Evolutionary conservation across 768 basidiomycete genomes (phyloP), one percentile per base, ranked within the genome.

Genomic region (Hemileccinum impolitum): DNA sequence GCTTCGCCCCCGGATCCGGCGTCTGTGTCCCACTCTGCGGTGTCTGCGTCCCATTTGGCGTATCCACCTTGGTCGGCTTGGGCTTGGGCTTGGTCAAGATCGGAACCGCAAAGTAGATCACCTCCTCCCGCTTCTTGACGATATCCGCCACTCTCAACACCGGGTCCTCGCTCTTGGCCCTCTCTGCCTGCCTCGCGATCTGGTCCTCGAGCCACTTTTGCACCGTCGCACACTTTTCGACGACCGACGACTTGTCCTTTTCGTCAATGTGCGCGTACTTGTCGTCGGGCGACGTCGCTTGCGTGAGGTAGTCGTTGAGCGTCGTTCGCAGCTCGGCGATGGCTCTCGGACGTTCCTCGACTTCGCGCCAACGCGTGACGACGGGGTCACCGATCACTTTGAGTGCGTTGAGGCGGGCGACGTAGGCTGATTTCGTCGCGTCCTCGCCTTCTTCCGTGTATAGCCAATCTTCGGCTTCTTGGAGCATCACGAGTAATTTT

Each of bases 171-270:
- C 90, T 87, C 84, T 96, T 95, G 66, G 87, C 72, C 47, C 85
- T 76, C 77, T 98, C 95, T 8, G 80, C 76, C 77, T 98, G 96
- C 58, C 85, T 75, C 52, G 82, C 85, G 51, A 82, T 81, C 77
- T 89, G 81, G 76, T 99, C 94, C 62, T 96, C 90, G 48, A 99
- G 79, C 96, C 95, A 98, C 72, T 96, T 90, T 71, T 92, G 87
- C 34, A 87, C 74, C 10, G 84, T 92, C 44, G 90, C 96, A 48
- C 85, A 85, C 69, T 87, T 89, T 73, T 99, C 96, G 58, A 97
- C 77, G 55, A 94, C 82, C 40, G 72, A 65, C 72, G 92, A 81
- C 70, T 85, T 90, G 68, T 93, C 90, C 73, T 88, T 90, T 57
- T 85, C 85, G 53, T 87, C 85, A 57, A 98, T 92, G 75, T 98